phyloP scores from a whole-genome alignment of 176 grass and related monocot species.

The Oryza australiensis region DNA sequence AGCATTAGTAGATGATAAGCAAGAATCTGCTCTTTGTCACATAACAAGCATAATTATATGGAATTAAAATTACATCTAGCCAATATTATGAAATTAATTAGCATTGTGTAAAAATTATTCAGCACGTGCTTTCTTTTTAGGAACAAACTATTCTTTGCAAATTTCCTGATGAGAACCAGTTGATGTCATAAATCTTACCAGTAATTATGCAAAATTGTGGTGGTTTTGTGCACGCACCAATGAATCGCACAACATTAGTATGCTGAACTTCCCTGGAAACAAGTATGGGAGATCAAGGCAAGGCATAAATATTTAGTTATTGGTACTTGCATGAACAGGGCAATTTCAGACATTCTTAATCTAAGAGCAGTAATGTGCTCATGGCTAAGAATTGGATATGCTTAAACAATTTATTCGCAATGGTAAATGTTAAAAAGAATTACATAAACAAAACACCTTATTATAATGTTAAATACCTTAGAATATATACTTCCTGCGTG shows the following conservation, averaged over 20 bases:
- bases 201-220: conserved; percentile 92
- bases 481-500: conserved; percentile 93
- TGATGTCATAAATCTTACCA: conserved; percentile 56
- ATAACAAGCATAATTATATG: conserved; percentile 24
- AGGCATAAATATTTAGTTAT: conserved; percentile 19
- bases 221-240: conserved; percentile 91
- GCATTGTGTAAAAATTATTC: not conserved
- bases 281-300: conserved; percentile 30
- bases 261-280: conserved; percentile 91
- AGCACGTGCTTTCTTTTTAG: not conserved
- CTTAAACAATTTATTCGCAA: not conserved
- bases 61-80: not conserved
- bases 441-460: not conserved
- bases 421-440: not conserved
- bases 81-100: not conserved
- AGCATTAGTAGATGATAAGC: conserved; percentile 23
- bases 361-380: conserved; percentile 1
- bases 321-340: conserved; percentile 15
- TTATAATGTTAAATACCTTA: conserved; percentile 71
- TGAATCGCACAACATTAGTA: conserved; percentile 94
- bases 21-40: conserved; percentile 18
- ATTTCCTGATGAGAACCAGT: conserved; percentile 13
- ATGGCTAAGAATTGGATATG: not conserved
- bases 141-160: conserved; percentile 18
- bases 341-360: not conserved